Base-by-base conservation (phyloP, 805 yeast species). In the Kockiozyma suomiensis region DNA sequence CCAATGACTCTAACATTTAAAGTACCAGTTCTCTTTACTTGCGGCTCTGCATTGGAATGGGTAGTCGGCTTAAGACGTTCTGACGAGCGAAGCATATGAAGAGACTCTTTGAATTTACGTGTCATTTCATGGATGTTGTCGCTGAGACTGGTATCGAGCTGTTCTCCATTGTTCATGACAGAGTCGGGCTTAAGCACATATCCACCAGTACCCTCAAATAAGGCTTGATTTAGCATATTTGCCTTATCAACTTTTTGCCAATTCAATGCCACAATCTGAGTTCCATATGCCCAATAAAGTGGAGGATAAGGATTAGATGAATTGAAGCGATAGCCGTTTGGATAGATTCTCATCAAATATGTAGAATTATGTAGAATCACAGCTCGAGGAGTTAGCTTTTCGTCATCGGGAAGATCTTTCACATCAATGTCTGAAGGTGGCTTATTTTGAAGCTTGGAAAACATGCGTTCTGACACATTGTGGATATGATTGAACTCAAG, bases 261-360 rank as follows among this genome's bases (percentile, higher is more conserved):
- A 70, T 93, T 93, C 0, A 96, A 86, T 0, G 98, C 97, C 2
- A 89, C 97, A 89, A 94, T 83, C 70, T 93, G 98, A 8, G 81
- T 86, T 0, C 99, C 99, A 53, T 81, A 76, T 50, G 79, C 78
- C 98, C 99, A 93, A 69, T 83, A 90, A 0, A 73, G 73, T 1
- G 89, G 74, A 0, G 98, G 97, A 47, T 80, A 81, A 69, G 90
- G 92, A 70, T 93, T 93, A 1, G 88, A 79, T 0, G 97, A 90
- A 56, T 78, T 85, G 64, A 88, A 79, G 40, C 97, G 75, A 58
- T 84, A 81, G 10, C 85, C 85, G 1, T 94, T 85, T 0, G 99
- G 99, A 69, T 93, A 93, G 0, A 91, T 82, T 54, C 99, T 78
- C 86, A 89, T 85, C 52, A 92, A 70, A 69, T 80, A 88, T 51